A percentile compares a stretch with the other conserved stretches of the same genome.
phyloP scores from a whole-genome alignment of 352 stramenopile genomes.

The Elongisporangium senticosum region DNA sequence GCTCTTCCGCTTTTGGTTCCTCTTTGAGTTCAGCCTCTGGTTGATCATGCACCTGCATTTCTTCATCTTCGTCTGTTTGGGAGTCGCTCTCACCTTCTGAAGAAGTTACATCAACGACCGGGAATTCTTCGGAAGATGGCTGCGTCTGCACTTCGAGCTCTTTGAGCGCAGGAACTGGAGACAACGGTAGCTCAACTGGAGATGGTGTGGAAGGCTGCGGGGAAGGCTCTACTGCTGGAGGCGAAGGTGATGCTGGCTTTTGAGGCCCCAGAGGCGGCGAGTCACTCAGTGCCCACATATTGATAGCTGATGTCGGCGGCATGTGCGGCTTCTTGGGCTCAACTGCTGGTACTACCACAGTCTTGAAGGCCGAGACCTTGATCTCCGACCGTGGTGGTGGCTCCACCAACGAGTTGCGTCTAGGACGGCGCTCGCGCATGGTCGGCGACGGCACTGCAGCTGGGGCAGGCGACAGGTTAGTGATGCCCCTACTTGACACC shows the following conservation, averaged over 20 bases:
- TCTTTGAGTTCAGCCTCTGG: neutral
- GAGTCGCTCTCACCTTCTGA: neutral
- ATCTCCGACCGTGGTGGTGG: constrained; percentile 47
- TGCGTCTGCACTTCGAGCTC: neutral
- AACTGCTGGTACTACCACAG: constrained; percentile 15
- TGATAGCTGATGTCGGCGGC: neutral
- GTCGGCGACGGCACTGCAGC: constrained; percentile 31
- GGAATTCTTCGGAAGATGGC: neutral
- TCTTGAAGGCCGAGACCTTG: constrained; percentile 36
- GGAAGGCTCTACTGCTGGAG: constrained; percentile 2
- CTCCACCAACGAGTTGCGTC: constrained; percentile 19
- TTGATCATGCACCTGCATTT: neutral
- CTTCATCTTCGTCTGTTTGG: neutral
- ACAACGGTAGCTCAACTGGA: too few species aligned
- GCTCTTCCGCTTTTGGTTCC: neutral
- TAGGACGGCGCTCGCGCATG: constrained; percentile 29
- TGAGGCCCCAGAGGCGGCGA: neutral
- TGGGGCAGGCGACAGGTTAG: constrained; percentile 14
- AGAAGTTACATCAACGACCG: neutral
- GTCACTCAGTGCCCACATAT: neutral
- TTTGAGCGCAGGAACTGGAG: neutral
- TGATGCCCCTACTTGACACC: constrained; percentile 5
- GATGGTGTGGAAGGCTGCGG: constrained; percentile 1
- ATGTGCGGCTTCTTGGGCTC: constrained; percentile 9
- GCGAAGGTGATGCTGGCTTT: neutral